These are phyloP conservation scores for Phytophthora fragariaefolia DNA, from an alignment of 352 stramenopile genomes.

Conservation along the genomic window DNA sequence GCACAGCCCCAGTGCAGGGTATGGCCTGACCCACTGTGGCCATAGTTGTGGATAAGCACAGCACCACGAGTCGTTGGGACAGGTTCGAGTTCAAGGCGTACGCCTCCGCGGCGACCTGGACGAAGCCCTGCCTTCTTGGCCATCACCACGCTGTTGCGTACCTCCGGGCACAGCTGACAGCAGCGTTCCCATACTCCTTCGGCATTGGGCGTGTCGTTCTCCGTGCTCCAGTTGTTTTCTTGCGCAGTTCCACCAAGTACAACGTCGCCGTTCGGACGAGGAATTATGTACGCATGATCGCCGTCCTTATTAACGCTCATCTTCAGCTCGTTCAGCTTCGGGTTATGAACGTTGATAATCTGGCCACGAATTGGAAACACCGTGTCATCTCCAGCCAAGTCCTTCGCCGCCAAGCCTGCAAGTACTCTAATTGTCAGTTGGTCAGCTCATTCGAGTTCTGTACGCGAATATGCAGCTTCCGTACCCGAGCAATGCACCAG, in stretches of 20 bases:
- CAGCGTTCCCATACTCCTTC: constrained; percentile 61
- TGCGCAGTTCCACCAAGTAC: constrained; percentile 70
- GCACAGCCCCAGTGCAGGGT: constrained; percentile 77
- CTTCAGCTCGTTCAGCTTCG: constrained; percentile 53
- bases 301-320: constrained; percentile 38
- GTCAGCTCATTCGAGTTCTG: background rate
- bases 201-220: constrained; percentile 50
- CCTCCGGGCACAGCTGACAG: constrained; percentile 45
- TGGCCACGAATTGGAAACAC: constrained; percentile 70
- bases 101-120: constrained; percentile 45
- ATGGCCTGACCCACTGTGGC: constrained; percentile 65
- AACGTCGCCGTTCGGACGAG: constrained; percentile 61
- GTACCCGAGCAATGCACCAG: constrained; percentile 71
- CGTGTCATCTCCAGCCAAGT: constrained; percentile 50
- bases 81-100: constrained; percentile 55
- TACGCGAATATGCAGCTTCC: background rate
- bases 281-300: constrained; percentile 74
- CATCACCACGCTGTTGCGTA: constrained; percentile 57
- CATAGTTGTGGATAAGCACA: constrained; percentile 77
- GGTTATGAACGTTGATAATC: constrained; percentile 70
- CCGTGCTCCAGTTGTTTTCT: constrained; percentile 57
- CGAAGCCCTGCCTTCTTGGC: constrained; percentile 53
- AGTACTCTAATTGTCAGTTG: background rate
- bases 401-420: constrained; percentile 47
- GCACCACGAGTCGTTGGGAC: constrained; percentile 40